phyloP scores from a whole-genome alignment of 805 yeast species.

The Wickerhamomyces chaumierensis region DNA sequence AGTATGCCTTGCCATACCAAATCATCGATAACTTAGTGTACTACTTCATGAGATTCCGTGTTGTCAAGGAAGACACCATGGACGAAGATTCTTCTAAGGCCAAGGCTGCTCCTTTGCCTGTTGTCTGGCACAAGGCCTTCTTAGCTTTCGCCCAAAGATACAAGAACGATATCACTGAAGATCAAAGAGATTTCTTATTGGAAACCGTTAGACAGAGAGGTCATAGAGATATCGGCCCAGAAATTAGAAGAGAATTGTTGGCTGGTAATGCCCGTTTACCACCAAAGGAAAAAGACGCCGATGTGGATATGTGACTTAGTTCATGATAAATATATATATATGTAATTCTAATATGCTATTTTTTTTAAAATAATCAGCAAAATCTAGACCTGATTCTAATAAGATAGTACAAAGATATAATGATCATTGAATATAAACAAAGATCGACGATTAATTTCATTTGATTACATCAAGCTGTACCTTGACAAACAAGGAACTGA shows the following conservation, averaged over 20 bases:
- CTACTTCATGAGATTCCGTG: constrained; percentile 86
- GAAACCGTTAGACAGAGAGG: constrained; percentile 86
- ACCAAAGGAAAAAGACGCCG: constrained; percentile 16
- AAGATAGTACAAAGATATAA: too few species aligned
- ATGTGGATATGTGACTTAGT: constrained; percentile 18
- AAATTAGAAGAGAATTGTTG: constrained; percentile 82
- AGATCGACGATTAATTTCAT: not conserved
- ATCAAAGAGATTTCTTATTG: constrained; percentile 87
- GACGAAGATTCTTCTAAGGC: constrained; percentile 28
- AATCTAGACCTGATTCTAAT: too few species aligned
- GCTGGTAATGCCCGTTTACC: constrained; percentile 68
- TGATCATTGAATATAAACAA: too few species aligned
- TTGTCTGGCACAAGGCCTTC: constrained; percentile 96
- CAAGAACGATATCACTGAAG: constrained; percentile 97
- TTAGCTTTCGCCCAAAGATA: constrained; percentile 91
- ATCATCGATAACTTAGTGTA: constrained; percentile 90
- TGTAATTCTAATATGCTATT: too few species aligned
- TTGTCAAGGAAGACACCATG: constrained; percentile 31
- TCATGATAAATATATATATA: too few species aligned
- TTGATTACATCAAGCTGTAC: constrained; percentile 9
- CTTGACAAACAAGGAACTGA: constrained; percentile 41
- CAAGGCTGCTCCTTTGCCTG: constrained; percentile 57
- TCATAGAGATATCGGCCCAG: constrained; percentile 85
- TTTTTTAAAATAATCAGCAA: too few species aligned
- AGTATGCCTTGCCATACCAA: constrained; percentile 94